phyloP scores from a whole-genome alignment of 2,329 filamentous ascomycete species.

The Colletotrichum scovillei region DNA sequence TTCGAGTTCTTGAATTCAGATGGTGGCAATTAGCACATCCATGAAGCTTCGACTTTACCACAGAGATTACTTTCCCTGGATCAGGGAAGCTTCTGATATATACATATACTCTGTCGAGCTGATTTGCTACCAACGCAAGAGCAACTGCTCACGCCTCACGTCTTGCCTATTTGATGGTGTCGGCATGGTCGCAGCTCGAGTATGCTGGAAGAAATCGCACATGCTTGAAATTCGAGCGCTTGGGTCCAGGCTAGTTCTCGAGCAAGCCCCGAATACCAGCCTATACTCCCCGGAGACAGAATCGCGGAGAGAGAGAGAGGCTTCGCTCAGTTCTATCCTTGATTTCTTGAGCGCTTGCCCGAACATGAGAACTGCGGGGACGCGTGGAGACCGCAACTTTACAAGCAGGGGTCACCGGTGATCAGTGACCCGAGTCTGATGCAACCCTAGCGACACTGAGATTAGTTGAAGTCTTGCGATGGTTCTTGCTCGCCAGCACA shows the following conservation, averaged over 20 bases:
- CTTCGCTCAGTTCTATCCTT: neutral
- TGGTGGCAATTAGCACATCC: neutral
- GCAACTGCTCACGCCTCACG: neutral
- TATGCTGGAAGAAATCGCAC: neutral
- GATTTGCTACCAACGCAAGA: neutral
- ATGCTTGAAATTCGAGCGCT: neutral
- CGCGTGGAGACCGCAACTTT: neutral
- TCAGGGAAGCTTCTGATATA: neutral
- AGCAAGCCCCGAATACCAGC: neutral
- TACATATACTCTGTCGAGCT: neutral
- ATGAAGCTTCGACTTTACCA: neutral
- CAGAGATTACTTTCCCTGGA: neutral
- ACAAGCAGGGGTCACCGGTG: conserved; percentile 16
- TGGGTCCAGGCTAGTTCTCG: neutral
- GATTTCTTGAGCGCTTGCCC: neutral
- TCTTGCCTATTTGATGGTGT: neutral
- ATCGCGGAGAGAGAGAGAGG: neutral
- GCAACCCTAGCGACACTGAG: neutral
- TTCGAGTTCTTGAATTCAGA: neutral
- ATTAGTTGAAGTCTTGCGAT: neutral
- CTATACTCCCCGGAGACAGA: neutral
- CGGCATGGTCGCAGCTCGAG: neutral
- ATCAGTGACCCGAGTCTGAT: conserved; percentile 3
- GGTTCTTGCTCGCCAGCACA: neutral
- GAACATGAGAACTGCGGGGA: neutral